Evolutionary conservation across 768 basidiomycete species (phyloP).

Genomic region (Polyporus arcularius): DNA sequence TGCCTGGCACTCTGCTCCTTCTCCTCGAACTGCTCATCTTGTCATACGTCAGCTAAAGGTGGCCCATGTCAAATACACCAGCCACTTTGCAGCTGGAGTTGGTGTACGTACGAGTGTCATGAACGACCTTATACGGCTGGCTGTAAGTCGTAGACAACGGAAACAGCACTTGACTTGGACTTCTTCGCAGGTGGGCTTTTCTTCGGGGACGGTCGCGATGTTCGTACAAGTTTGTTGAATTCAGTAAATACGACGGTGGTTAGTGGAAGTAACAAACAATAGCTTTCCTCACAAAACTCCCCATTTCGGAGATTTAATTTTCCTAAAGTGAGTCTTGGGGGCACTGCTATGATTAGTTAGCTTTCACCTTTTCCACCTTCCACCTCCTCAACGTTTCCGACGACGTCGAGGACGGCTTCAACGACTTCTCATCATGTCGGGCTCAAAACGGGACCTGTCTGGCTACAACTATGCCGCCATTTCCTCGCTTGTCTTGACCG

Average conservation of each 20-base stretch:
- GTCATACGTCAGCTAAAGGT: not conserved
- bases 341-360: too few species aligned
- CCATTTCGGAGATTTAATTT: too few species aligned
- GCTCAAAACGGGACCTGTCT: constrained; percentile 73
- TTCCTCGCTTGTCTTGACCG: constrained; percentile 92
- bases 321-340: too few species aligned
- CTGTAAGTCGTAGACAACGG: constrained; percentile 45
- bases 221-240: not conserved
- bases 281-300: too few species aligned
- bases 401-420: constrained; percentile 16
- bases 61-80: not conserved
- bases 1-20: too few species aligned
- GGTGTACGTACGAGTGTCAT: constrained; percentile 23
- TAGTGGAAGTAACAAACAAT: too few species aligned
- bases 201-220: not conserved
- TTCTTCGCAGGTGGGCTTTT: not conserved
- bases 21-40: too few species aligned
- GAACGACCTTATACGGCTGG: constrained; percentile 49
- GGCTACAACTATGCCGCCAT: constrained; percentile 97
- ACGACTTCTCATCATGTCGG: constrained; percentile 37
- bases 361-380: too few species aligned
- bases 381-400: constrained; percentile 11
- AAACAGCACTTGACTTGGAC: constrained; percentile 10
- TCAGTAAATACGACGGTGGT: too few species aligned
- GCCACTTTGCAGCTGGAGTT: not conserved